These are phyloP conservation scores for Coemansia javaensis DNA, from an alignment of 192 early-diverging fungal species.

Conservation along the genomic window DNA sequence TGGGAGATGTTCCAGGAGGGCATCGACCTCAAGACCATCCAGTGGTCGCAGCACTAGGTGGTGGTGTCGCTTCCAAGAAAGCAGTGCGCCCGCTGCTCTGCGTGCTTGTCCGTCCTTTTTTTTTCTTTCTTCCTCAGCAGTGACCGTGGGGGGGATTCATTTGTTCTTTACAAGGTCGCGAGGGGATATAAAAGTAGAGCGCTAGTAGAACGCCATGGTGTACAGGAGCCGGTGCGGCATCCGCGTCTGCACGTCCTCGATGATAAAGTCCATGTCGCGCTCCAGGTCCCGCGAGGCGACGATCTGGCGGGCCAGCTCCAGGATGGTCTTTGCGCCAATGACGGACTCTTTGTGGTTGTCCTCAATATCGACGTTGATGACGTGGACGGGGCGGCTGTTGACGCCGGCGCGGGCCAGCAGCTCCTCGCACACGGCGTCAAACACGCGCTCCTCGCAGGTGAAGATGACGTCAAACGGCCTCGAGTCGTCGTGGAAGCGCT, in stretches of 20 bases:
- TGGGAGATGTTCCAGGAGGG: conserved; percentile 99
- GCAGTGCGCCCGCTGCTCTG: too few species aligned
- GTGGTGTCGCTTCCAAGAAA: too few species aligned
- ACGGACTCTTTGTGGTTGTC: conserved; percentile 89
- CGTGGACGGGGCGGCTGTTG: conserved; percentile 72
- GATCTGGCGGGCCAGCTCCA: conserved; percentile 68
- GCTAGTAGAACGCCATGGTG: conserved; percentile 59
- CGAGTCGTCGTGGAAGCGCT: conserved; percentile 74
- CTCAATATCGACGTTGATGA: conserved; percentile 94
- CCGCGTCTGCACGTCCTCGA: conserved; percentile 65
- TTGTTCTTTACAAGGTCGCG: neutral
- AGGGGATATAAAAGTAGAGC: neutral
- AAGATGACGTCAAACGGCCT: conserved; percentile 86
- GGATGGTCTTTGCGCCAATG: conserved; percentile 77
- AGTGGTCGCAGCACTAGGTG: conserved; percentile 81
- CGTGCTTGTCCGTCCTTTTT: too few species aligned
- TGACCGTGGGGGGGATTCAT: neutral
- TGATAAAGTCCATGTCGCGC: conserved; percentile 74
- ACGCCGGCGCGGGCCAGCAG: conserved; percentile 63
- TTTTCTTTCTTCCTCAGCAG: neutral
- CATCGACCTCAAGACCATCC: conserved; percentile 84
- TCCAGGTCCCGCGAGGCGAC: conserved; percentile 64
- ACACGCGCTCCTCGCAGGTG: conserved; percentile 94
- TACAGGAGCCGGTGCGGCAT: conserved; percentile 60
- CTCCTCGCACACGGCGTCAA: conserved; percentile 91